Conservation (phyloP, 2,329 filamentous ascomycete genomes). For the Akanthomyces uredinophilus region DNA sequence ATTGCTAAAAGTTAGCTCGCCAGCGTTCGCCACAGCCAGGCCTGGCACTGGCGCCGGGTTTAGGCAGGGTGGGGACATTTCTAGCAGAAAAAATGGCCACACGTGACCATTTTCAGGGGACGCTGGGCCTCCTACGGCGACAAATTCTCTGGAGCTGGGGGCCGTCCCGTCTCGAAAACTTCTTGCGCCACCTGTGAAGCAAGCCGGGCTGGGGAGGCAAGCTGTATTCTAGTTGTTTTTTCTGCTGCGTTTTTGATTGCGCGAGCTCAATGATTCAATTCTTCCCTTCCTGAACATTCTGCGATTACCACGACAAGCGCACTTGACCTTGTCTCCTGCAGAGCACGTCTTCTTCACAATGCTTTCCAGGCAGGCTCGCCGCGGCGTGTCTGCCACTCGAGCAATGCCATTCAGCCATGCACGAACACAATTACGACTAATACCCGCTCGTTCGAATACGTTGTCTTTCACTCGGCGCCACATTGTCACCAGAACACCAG, state of each 20-base stretch:
- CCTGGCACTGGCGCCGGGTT: no score
- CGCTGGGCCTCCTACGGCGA: background rate
- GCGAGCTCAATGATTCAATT: background rate
- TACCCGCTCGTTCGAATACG: conserved; percentile 14
- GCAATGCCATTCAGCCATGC: conserved; percentile 18
- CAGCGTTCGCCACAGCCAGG: background rate
- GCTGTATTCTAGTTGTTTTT: background rate
- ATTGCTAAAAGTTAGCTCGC: background rate
- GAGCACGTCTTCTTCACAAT: conserved; percentile 23
- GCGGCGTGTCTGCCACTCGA: conserved; percentile 24
- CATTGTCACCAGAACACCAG: conserved; percentile 25
- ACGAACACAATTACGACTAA: conserved; percentile 9
- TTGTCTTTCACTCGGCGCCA: conserved; percentile 21
- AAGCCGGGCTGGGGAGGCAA: conserved; percentile 6
- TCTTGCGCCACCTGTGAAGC: conserved; percentile 9
- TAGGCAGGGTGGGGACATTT: background rate
- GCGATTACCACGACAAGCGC: background rate
- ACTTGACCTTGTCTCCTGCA: background rate
- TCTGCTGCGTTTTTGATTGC: background rate
- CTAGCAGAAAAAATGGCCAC: background rate
- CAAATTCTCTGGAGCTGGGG: conserved; percentile 10
- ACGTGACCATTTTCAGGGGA: conserved; percentile 12
- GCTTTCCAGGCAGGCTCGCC: conserved; percentile 31
- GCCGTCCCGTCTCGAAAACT: background rate
- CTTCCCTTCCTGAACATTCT: background rate